A percentile compares a stretch with the other conserved stretches of the same genome.
phyloP scores from a whole-genome alignment of 2,329 filamentous ascomycete genomes.

The Clarireedia monteithiana region DNA sequence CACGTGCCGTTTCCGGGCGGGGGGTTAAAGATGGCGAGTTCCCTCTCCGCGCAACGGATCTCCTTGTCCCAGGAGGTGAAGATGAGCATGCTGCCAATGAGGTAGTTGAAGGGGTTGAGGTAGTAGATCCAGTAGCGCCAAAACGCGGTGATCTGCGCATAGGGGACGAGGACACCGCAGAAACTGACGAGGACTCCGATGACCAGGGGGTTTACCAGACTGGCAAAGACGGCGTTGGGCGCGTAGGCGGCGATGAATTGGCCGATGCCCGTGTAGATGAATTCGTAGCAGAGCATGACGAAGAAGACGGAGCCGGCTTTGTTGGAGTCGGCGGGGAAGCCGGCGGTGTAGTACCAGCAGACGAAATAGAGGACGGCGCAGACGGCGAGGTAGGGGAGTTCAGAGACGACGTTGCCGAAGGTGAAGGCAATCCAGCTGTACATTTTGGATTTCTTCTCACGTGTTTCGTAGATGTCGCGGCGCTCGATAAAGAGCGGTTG shows the following conservation, averaged over 20 bases:
- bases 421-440: constrained; percentile 54
- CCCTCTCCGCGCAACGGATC: constrained; percentile 39
- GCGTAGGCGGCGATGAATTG: constrained; percentile 57
- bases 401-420: constrained; percentile 41
- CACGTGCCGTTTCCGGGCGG: constrained; percentile 46
- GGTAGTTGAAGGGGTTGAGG: constrained; percentile 53
- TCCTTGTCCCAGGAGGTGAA: constrained; percentile 42
- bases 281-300: constrained; percentile 34
- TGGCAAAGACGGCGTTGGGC: constrained; percentile 52
- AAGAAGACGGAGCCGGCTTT: constrained; percentile 46
- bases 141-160: constrained; percentile 57
- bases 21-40: constrained; percentile 39
- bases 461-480: constrained; percentile 48
- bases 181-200: constrained; percentile 57
- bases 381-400: constrained; percentile 38
- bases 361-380: constrained; percentile 38
- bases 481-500: constrained; percentile 51
- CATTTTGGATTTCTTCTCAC: constrained; percentile 54
- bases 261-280: constrained; percentile 50
- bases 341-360: constrained; percentile 53
- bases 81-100: constrained; percentile 47
- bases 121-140: constrained; percentile 50
- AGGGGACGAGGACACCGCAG: constrained; percentile 69
- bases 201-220: constrained; percentile 48
- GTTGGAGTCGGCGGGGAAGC: constrained; percentile 36